phyloP scores from a whole-genome alignment of 2,329 filamentous ascomycete genomes.

The Fusarium acutatum region DNA sequence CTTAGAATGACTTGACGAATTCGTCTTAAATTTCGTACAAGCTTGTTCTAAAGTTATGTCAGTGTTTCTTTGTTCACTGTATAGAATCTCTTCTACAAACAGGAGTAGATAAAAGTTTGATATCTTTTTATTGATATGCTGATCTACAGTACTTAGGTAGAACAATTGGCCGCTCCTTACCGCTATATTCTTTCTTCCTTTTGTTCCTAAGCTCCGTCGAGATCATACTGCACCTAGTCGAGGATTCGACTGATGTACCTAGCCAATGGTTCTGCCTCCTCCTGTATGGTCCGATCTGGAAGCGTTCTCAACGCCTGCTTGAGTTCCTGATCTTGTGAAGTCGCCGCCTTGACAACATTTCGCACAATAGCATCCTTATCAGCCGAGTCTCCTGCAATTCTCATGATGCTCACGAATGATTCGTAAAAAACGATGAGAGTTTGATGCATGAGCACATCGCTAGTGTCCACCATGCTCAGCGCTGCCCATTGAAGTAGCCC shows the following conservation, averaged over 20 bases:
- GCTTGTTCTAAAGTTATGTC: background rate
- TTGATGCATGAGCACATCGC: constrained; percentile 60
- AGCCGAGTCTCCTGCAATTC: constrained; percentile 48
- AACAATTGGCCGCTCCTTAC: background rate
- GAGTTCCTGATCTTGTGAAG: constrained; percentile 50
- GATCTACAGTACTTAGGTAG: background rate
- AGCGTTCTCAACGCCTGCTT: constrained; percentile 51
- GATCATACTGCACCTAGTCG: background rate
- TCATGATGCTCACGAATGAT: constrained; percentile 58
- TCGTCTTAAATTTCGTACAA: no score
- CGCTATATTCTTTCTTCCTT: background rate
- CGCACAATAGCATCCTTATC: constrained; percentile 50
- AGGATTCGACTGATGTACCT: constrained; percentile 56
- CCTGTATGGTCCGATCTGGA: constrained; percentile 59
- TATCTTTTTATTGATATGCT: background rate
- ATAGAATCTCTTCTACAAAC: background rate
- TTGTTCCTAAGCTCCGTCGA: background rate
- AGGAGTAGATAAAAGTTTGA: no score
- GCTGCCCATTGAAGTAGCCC: constrained; percentile 62
- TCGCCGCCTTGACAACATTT: constrained; percentile 53
- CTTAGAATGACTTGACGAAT: background rate
- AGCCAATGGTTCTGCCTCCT: constrained; percentile 59
- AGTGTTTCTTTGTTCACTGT: background rate
- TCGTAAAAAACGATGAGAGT: constrained; percentile 64
- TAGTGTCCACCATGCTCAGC: constrained; percentile 59